Base-by-base conservation (phyloP, 306 rosid species). In the Pueraria montana region DNA sequence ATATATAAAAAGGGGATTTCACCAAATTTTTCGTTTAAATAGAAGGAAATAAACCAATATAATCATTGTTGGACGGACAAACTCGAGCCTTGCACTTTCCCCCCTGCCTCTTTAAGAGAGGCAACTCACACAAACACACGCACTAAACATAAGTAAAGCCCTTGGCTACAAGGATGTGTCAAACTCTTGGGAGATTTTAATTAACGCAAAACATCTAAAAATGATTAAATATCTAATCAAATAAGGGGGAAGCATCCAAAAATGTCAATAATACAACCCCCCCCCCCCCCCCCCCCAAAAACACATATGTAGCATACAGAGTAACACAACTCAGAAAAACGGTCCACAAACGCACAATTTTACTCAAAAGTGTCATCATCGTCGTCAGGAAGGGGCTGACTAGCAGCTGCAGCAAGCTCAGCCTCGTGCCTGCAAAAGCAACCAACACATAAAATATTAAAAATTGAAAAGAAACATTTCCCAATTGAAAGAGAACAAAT, bases 351-450 rank as follows among this genome's bases (percentile, higher is more conserved):
- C 27, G 32, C 42, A 30, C 20, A 36, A 1, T 10, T 40, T 32
- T 70, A 94, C 82, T 94, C 94, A 62, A 94, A 91, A 42, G 92
- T 24, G 0, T 89, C 93, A 27, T 90, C 97, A 2, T 91, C 95
- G 2, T 93, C 97, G 30, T 93, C 94, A 0, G 94, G 97, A 77
- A 93, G 97, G 77, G 97, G 96, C 71, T 90, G 97, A 58, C 63
- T 86, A 32, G 91, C 91, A 74, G 94, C 95, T 38, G 74, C 68
- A 14, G 55, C 71, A 72, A 89, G 84, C 84, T 93, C 97, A 11
- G 89, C 90, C 67, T 92, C 97, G 4, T 92, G 94, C 86, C 97
- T 92, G 78, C 56, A 62, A 59, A 52, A 53, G 40, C 6, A 34
- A 6, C 40, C 40, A 34, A 34, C n/a, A 6, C 40, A 34, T 34